phyloP scores from a whole-genome alignment of 2,329 filamentous ascomycete genomes.

The Metarhizium sp. region DNA sequence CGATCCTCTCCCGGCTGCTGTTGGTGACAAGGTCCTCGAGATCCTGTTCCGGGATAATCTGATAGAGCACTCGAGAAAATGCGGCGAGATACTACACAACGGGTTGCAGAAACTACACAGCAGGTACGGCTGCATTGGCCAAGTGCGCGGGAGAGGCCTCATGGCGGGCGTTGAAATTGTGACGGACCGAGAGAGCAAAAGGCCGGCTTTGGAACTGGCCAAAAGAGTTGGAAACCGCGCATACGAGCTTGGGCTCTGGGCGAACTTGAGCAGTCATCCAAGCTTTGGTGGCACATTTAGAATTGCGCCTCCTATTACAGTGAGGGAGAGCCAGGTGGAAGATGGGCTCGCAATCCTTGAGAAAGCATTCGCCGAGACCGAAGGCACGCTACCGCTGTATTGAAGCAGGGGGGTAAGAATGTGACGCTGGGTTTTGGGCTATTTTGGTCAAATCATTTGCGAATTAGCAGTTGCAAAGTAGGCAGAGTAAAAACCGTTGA shows the following conservation, averaged over 20 bases:
- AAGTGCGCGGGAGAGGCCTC: slow-evolving; percentile 49
- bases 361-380: slow-evolving; percentile 35
- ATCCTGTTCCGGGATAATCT: slow-evolving; percentile 48
- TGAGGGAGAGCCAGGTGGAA: slow-evolving; percentile 39
- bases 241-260: slow-evolving; percentile 43
- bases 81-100: slow-evolving; percentile 35
- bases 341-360: slow-evolving; percentile 47
- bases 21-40: slow-evolving; percentile 52
- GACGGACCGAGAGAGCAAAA: slow-evolving; percentile 35
- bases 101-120: slow-evolving; percentile 36
- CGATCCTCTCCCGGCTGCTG: slow-evolving; percentile 49
- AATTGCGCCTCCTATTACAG: slow-evolving; percentile 51
- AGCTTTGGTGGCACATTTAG: slow-evolving; percentile 49
- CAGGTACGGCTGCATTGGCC: slow-evolving; percentile 52
- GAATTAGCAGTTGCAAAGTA: neutral
- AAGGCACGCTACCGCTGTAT: slow-evolving; percentile 21
- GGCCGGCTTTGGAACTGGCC: slow-evolving; percentile 36
- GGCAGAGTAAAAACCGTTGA: neutral
- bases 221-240: slow-evolving; percentile 35
- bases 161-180: slow-evolving; percentile 53
- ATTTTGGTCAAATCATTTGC: neutral
- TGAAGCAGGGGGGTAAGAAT: neutral
- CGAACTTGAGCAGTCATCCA: slow-evolving; percentile 44
- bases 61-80: slow-evolving; percentile 31
- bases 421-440: neutral